Conservation (phyloP, 1,284 basidiomycete genomes). For the Flammula alnicola region DNA sequence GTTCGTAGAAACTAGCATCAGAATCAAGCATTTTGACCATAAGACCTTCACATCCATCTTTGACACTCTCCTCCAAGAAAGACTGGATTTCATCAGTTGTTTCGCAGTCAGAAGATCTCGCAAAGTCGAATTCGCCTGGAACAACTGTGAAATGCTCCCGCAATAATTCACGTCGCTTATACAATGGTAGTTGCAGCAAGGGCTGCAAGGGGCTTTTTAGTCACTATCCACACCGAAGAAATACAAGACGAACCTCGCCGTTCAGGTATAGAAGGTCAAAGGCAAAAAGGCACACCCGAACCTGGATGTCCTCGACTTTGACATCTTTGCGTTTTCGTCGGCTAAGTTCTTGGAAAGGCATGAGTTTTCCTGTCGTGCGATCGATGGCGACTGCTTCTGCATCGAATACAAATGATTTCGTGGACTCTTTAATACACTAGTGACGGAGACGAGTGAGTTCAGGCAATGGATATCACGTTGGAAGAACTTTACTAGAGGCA, state of each 20-base stretch:
- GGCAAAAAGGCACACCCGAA: conserved; percentile 93
- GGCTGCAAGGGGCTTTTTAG: conserved; percentile 48
- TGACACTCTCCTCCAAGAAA: conserved; percentile 96
- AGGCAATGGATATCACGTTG: background rate
- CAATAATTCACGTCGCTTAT: conserved; percentile 81
- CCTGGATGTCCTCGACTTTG: conserved; percentile 94
- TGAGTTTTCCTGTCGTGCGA: conserved; percentile 77
- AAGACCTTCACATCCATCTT: conserved; percentile 97
- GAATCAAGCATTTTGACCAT: conserved; percentile 99
- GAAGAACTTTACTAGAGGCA: conserved; percentile 70
- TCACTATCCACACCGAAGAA: conserved; percentile 2
- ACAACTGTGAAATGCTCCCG: conserved; percentile 83
- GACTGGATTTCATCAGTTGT: conserved; percentile 93
- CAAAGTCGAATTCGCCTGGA: conserved; percentile 91
- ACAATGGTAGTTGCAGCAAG: conserved; percentile 65
- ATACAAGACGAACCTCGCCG: conserved; percentile 69
- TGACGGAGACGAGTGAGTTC: background rate
- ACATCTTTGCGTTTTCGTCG: conserved; percentile 97
- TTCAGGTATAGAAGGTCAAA: conserved; percentile 97
- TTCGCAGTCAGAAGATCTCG: conserved; percentile 88
- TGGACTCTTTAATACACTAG: conserved; percentile 84
- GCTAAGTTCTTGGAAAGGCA: conserved; percentile 98
- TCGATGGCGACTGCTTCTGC: conserved; percentile 98
- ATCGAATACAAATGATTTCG: conserved; percentile 92
- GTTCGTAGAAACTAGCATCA: conserved; percentile 92